Evolutionary conservation across 805 yeast genomes (phyloP), one percentile per base, ranked within the genome.

Genomic region (Blastobotrys attinorum): DNA sequence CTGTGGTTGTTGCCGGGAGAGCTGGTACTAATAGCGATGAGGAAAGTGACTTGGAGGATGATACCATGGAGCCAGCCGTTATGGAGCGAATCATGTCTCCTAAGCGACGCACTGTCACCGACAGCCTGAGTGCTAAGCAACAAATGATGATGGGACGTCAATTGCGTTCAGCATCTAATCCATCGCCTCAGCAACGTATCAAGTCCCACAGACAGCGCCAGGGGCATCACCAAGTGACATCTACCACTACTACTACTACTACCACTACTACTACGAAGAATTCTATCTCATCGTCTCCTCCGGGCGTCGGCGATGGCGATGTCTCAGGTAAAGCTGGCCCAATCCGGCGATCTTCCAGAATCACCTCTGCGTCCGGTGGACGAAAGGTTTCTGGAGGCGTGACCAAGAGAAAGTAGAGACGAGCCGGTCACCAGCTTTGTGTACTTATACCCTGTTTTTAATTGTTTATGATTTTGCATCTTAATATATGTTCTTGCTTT

Each of bases 131-230:
- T 2, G 42, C 50, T 20, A 50, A 49, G 32, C 47, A 51, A n/a
- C 56, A 53, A 35, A 40, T 51, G 43, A 39, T 48, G 20, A 45
- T 58, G 39, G 58, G 53, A 13, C 48, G 54, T 18, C 58, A 61
- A 39, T 48, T 60, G 32, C 55, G 66, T 20, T 52, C 61, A 1
- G 54, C 55, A 2, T 59, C 64, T 2, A 60, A 61, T 41, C 64
- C 66, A 3, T 50, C 61, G 3, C 61, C 63, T 2, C 53, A 55
- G n/a, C 50, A 56, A 16, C 29, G 17, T 3, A 29, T 41, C 13
- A 20, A 29, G 13, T 22, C 49, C 20, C 37, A 40, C 17, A 42
- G 49, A 3, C 41, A 51, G 39, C 46, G 43, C 44, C 53, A 51
- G 50, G 43, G 49, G 4, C 41, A 51, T 39, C 46, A 44, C 44